Base-by-base conservation (phyloP, 2,329 filamentous ascomycete species). In the Alternaria ventricosa region DNA sequence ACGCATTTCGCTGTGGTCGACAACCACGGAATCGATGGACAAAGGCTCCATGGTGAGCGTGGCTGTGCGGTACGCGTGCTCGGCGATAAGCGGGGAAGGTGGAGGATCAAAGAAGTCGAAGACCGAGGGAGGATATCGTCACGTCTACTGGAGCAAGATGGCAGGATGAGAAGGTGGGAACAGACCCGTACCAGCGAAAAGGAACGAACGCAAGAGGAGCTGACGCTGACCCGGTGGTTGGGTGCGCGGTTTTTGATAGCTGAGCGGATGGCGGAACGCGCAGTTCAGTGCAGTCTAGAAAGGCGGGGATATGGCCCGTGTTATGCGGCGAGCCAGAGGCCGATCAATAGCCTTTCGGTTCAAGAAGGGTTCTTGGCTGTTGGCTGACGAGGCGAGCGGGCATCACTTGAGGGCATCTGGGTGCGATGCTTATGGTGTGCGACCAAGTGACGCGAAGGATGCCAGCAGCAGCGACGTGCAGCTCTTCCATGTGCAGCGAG, bases 1-100 rank as follows among this genome's bases (percentile, higher is more conserved):
- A 27, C 61, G 61, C 60, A 68, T 58, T n/a, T 70, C 73, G 63
- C 61, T 51, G 20, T 76, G 71, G 67, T 79, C 74, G 66, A 78
- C 69, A 28, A 80, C 77, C 28, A 80, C 71, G 3, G 78, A 72
- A 66, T 80, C 77, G 64, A 80, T 79, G 46, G 78, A 79, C n/a
- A 75, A 62, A 20, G 77, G 76, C 64, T 79, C 76, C 78, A 79
- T 79, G 59, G 61, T 66, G 67, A 27, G 55, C 47, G 62, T 61
- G 51, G 49, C 53, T 30, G 49, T 43, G n/a, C 11, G 57, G 55
- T 45, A 46, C 28, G 53, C 60, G 59, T 46, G 22, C 60, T 46
- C 59, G 65, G 27, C 41, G 63, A 57, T 25, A 41, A 43, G 33
- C 51, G 57, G 70, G 65, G 64, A 68, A 64, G 27, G 33, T 36